Base-by-base conservation (phyloP, 148 eudicot species). In the Fagopyrum esculentum region DNA sequence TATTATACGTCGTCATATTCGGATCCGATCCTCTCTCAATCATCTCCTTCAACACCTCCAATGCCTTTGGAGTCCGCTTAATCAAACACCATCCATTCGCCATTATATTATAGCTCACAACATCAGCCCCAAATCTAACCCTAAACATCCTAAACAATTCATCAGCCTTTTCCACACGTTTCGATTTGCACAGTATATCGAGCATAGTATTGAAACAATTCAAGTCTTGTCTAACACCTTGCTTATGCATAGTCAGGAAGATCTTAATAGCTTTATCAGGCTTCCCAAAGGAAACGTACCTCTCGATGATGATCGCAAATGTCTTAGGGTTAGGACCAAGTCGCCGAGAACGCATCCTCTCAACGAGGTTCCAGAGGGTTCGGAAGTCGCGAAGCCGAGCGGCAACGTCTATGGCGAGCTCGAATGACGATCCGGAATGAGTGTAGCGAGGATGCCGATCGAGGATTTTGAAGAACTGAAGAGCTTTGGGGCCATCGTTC, bases 401-500 rank as follows among this genome's bases (percentile, higher is more conserved):
- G 19, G 92, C 87, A 46, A 95, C 76, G 83, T 95, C 94, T 59
- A 92, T 60, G 77, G 90, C 91, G 72, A 81, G 86, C 74, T 95
- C 85, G 77, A 86, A 92, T 6, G 97, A 77, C n/a, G 80, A 76
- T 52, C 86, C 63, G 48, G 90, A 78, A 86, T 87, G 93, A 64
- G 85, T 35, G 78, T 86, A 89, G n/a, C 75, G 49, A 55, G 57
- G 86, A 80, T 88, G 91, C 75, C 71, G 81, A 45, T 90, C 88
- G 13, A 94, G 81, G 77, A 76, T 46, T 75, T 76, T 60, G 92
- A 91, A 94, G 86, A 94, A 88, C 56, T 82, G 80, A n/a, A 94
- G 90, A 76, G 98, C 90, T 87, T 91, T 91, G 43, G 98, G 98
- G 50, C 85, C 97, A 60, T 94, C 93, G 82, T 89, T 86, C 97